phyloP scores from a whole-genome alignment of 169 alveolate genomes.

The Amoebophrya sp. region DNA sequence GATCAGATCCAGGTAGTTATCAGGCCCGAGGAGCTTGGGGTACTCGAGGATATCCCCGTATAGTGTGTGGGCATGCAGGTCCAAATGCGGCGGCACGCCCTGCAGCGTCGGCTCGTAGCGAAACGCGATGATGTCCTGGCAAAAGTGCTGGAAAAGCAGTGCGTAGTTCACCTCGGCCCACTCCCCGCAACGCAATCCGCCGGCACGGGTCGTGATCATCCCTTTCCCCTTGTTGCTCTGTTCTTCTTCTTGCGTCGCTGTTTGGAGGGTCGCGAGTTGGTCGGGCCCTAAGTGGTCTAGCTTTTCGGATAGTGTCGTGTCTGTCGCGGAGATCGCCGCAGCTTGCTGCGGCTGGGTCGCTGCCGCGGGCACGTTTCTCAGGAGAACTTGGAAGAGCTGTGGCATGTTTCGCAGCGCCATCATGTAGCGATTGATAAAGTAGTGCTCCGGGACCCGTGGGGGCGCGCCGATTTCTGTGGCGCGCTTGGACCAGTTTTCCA shows the following conservation, averaged over 20 bases:
- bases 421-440: neutral
- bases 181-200: neutral
- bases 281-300: no score
- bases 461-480: neutral
- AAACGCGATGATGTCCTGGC: neutral
- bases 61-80: neutral
- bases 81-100: neutral
- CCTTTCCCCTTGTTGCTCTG: no score
- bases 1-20: neutral
- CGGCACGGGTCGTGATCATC: no score
- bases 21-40: neutral
- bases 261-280: no score
- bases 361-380: neutral
- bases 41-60: neutral
- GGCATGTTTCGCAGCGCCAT: neutral
- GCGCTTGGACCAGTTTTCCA: neutral
- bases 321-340: neutral
- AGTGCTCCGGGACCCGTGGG: neutral
- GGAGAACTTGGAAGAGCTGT: neutral
- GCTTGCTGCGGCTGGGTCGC: neutral
- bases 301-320: neutral
- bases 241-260: no score
- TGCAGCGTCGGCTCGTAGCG: neutral
- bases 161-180: neutral
- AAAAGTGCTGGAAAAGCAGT: neutral